Conservation (phyloP, 1,139 yeast species). For the Geotrichum bryndzae region DNA sequence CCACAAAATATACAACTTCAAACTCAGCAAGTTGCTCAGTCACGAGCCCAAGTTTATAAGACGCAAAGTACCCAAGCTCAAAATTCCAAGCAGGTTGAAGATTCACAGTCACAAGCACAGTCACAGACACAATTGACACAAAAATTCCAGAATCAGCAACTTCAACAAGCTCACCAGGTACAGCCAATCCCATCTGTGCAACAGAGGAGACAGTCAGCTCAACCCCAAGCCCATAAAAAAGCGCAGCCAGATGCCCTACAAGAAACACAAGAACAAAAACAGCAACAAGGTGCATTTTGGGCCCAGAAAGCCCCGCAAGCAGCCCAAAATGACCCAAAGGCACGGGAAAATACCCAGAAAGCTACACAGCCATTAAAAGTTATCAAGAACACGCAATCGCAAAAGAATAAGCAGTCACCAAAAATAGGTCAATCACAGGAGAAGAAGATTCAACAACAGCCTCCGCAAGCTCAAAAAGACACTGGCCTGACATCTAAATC, state of each 20-base stretch:
- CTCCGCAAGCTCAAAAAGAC: not conserved
- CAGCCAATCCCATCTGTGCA: not conserved
- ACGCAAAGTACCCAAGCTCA: slow-evolving; percentile 2
- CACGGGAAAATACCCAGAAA: not conserved
- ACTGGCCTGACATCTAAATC: not conserved
- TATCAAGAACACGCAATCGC: not conserved
- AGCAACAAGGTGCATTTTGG: not conserved
- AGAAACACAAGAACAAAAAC: not conserved
- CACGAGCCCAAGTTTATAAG: not conserved
- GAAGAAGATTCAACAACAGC: slow-evolving; percentile 15
- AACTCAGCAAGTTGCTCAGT: not conserved
- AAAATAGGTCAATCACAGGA: slow-evolving; percentile 14
- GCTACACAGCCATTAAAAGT: not conserved
- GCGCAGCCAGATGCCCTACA: not conserved
- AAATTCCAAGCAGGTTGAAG: not conserved
- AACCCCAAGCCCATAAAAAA: not conserved
- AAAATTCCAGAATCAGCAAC: not conserved
- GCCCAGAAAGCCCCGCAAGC: not conserved
- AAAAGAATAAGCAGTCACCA: not conserved
- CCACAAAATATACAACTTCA: not conserved
- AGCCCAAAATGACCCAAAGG: not conserved
- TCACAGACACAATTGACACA: not conserved
- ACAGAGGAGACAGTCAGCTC: not conserved
- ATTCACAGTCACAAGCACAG: not conserved
- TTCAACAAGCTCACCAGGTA: not conserved